Base-by-base conservation (phyloP, 1,284 basidiomycete species). In the Ceratobasidium sp. region DNA sequence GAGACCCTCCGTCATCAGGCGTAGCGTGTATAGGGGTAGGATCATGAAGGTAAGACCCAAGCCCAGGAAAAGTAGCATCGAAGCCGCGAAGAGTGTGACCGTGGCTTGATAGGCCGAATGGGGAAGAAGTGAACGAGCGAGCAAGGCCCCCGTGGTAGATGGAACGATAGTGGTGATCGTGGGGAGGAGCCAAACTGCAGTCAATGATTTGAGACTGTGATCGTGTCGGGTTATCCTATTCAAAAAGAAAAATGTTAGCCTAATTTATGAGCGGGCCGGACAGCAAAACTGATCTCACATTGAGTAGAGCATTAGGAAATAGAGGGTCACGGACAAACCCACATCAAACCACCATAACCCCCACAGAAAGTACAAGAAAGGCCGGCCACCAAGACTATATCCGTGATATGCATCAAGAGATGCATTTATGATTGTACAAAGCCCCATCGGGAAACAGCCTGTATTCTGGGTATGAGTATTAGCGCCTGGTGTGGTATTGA, bases 181-280 rank as follows among this genome's bases (percentile, higher is more conserved):
- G 19, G 67, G 67, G 14, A 71, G 22, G 1, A 71, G 22, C 67
- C 67, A 71, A 14, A 60, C 44, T 14, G 67, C 67, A 3, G 54
- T 59, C 15, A 71, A 27, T 24, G 67, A 44, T 27, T 57, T 41
- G 8, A 71, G n/a, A 27, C 44, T 60, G 27, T 71, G 67, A 14
- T 56, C 24, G 14, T 71, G 67, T n/a, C 67, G 67, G n/a, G 67
- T 59, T 9, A 71, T 71, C 67, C 67, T 71, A 31, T 24, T n/a
- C 31, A 19, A 2, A 4, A 41, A 9, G 15, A 44, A 14, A 22
- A 15, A 31, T 24, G n/a, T n/a, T 19, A n/a, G 36, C 44, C 36
- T 5, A 11, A 22, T 11, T 59, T 5, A 45, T 17, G 4, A 44
- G 22, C 29, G 17, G 24, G n/a, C 41, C 5, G n/a, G 6, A 7